Evolutionary conservation across 2,329 filamentous ascomycete genomes (phyloP), one percentile per base, ranked within the genome.

Genomic region (Exophiala mesophila): DNA sequence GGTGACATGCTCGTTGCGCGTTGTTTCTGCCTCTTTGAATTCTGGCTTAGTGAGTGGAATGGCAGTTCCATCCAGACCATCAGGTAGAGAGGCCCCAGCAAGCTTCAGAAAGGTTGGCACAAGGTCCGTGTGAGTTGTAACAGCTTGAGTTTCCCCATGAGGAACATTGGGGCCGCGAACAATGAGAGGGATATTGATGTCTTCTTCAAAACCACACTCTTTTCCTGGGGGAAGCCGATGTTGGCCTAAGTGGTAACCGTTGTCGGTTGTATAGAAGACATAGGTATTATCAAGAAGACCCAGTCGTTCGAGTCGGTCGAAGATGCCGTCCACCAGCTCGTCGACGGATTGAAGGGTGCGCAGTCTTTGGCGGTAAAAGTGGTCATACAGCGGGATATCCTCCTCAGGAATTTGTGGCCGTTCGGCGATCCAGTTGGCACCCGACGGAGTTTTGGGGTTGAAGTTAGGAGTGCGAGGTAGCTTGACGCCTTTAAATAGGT

Each of bases 381-480:
- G 58, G 43, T 78, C 74, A 39, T 74, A 67, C 50, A 71, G 74
- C 5, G 69, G 69, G 8, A 77, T 52, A 4, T 68, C 64, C 0
- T 63, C 62, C 34, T 66, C 53, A 44, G 70, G 72, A 48, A 71
- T 67, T 33, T 64, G 57, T 1, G 65, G 63, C 0, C 75, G 59
- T 9, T 57, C 53, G 4, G 52, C 56, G 19, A 76, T 59, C 71
- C 71, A 76, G 36, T 63, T 67, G 1, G 64, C 69, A 5, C 69
- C 66, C 30, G 63, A 68, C 4, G 65, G 59, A n/a, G n/a, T n/a
- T n/a, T 76, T 69, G 0, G 82, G 81, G 51, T 87, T 87, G 60
- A 86, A 87, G 57, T 78, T 77, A 0, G 68, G 63, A 0, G 73
- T 79, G 7, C 83, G 67, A 0, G 83, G 83, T 0, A 84, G 73